Base-by-base conservation (phyloP, 768 basidiomycete genomes). In the Kwoniella mangroviensis region DNA sequence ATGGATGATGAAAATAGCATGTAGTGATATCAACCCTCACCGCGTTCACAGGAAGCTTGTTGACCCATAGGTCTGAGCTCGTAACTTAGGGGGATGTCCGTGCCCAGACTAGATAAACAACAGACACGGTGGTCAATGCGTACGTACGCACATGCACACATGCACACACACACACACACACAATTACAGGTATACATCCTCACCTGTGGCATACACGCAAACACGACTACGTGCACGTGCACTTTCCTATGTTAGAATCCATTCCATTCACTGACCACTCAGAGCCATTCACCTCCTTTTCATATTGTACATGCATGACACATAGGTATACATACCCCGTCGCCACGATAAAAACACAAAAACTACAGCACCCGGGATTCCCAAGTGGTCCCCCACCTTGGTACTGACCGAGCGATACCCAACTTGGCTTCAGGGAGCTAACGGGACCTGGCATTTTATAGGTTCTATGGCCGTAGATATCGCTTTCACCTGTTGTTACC, bases 331-430 rank as follows among this genome's bases (percentile, higher is more conserved):
- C 13, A 17, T 49, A 49, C 2, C 45, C 12, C 45, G 11, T 12
- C 13, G 45, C 10, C 12, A 13, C 12, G 45, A 6, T 4, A 49
- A 15, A 49, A 45, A 45, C 12, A 45, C 6, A 49, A 49, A 49
- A 49, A 49, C 45, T 15, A 49, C 45, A 49, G 45, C 45, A 49
- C 45, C 45, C 45, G 45, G 45, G 45, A 49, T 49, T 49, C 45
- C 45, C 45, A 49, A 49, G 45, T 49, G 45, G 45, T 49, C 45
- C 45, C 45, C 45, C 45, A 49, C 45, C 45, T 49, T 49, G 45
- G 45, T 49, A 49, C 45, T 49, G 19, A 49, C 45, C 45, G 45
- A 49, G 45, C 45, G 45, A 49, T 49, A 49, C 7, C 7, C 10
- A 49, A 12, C 2, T 15, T 49, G 10, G 45, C 45, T 49, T 49